Conservation (phyloP, 176 grass and related monocot genomes). For the Carex scoparia region DNA sequence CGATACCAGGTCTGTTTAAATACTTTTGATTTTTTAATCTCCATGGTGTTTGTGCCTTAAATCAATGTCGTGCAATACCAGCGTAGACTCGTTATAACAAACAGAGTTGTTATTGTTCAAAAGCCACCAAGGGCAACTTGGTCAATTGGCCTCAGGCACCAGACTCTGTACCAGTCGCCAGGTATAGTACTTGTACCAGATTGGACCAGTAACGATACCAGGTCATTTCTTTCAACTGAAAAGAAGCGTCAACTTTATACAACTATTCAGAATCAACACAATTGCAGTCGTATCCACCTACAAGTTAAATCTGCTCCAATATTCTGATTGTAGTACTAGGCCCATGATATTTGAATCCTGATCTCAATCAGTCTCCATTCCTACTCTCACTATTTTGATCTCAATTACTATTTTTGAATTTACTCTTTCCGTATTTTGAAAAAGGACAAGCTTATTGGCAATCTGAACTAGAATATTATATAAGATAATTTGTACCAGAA, state of each 20-base stretch:
- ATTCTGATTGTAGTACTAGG: not conserved
- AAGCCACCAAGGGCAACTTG: not conserved
- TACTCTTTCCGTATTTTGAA: too few species aligned
- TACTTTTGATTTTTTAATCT: too few species aligned
- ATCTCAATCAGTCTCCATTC: not conserved
- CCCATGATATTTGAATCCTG: not conserved
- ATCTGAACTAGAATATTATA: not conserved
- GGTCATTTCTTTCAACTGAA: not conserved
- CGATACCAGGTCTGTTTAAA: too few species aligned
- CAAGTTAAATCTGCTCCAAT: not conserved
- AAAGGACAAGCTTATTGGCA: not conserved
- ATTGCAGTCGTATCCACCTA: not conserved
- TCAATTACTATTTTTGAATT: too few species aligned
- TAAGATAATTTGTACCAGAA: not conserved
- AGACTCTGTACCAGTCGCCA: too few species aligned
- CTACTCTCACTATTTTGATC: not conserved
- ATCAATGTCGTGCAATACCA: too few species aligned
- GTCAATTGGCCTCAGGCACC: not conserved
- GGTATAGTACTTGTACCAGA: not conserved
- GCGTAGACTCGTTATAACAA: too few species aligned
- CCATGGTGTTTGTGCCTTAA: too few species aligned
- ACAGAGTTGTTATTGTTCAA: too few species aligned
- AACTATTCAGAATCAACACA: not conserved
- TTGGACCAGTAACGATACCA: not conserved
- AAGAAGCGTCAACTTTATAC: not conserved